Evolutionary conservation across 805 yeast genomes (phyloP), one percentile per base, ranked within the genome.

Genomic region (Wickerhamomyces alni): DNA sequence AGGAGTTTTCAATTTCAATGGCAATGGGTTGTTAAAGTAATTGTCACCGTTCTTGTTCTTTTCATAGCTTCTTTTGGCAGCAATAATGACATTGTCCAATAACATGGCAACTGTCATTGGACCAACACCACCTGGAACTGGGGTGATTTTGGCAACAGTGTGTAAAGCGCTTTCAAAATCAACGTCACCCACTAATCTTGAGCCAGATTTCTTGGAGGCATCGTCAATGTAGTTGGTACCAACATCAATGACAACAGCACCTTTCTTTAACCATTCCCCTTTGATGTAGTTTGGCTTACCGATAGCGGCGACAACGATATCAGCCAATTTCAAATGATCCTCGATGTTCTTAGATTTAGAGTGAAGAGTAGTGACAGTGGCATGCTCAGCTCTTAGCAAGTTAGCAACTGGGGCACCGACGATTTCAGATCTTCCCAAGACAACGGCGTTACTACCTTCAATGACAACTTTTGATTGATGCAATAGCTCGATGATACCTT

Each of bases 51-150:
- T 40, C 66, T 46, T n/a, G 43, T 42, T 26, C 58, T 57, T 18
- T 53, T 52, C 54, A 38, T 61, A 70, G 54, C 72, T 77, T 39
- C 74, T 66, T 52, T 82, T 71, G 17, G 98, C 95, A 37, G 96
- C 87, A 48, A 75, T 72, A 42, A 80, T 69, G 10, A 91, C 91
- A 57, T 93, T 91, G 48, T 82, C 75, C 46, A 89, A 75, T 44
- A 91, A 76, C 96, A 89, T 88, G 30, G 96, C 96, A 35, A 91
- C 97, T 21, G 99, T 91, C 98, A 91, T 91, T 48, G 99, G 99
- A 30, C 99, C 99, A 46, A 91, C 98, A 53, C 98, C 98, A 59
- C 98, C 98, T 25, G 99, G 99, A 40, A 91, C 99, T 15, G 99
- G 99, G 6, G 98, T 89, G 46, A 93, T 75, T 51, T 72, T 75